A percentile compares a stretch with the other conserved stretches of the same genome.
These are phyloP conservation scores for Naganishia cerealis DNA, from an alignment of 1,284 basidiomycete species.

Conservation along the genomic window DNA sequence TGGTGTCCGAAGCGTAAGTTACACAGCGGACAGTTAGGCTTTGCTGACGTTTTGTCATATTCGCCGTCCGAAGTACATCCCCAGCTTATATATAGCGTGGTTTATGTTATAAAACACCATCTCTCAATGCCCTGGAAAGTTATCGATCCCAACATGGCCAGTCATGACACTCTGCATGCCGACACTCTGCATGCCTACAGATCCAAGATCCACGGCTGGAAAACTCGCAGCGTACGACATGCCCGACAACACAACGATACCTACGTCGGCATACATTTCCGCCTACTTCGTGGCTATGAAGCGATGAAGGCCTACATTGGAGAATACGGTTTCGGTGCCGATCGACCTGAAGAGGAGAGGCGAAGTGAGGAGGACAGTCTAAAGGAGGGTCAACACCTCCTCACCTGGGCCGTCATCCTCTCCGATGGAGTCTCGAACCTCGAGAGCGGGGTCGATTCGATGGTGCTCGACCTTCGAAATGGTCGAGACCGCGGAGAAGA, in stretches of 20 bases:
- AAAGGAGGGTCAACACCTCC: conserved; percentile 27
- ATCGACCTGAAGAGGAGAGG: conserved; percentile 14
- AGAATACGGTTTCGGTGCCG: conserved; percentile 22
- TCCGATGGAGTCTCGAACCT: conserved; percentile 32
- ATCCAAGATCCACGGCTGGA: conserved; percentile 20
- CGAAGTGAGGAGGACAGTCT: conserved; percentile 19
- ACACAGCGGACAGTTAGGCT: too few relatives aligned
- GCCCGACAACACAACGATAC: conserved; percentile 17
- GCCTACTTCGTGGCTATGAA: conserved; percentile 9
- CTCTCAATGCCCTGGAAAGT: not conserved
- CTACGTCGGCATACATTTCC: conserved; percentile 26
- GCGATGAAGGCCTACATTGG: conserved; percentile 26
- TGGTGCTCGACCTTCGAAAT: conserved; percentile 22
- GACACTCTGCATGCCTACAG: not conserved
- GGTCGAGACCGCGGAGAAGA: conserved; percentile 28
- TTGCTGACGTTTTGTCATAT: too few relatives aligned
- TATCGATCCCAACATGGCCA: not conserved
- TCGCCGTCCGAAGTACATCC: too few relatives aligned
- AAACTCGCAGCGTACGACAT: conserved; percentile 18
- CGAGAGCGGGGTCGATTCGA: conserved; percentile 26
- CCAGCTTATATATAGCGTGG: too few relatives aligned
- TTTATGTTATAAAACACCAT: too few relatives aligned
- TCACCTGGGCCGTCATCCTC: conserved; percentile 31
- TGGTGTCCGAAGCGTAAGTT: too few relatives aligned
- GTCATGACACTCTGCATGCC: not conserved